A percentile compares a stretch with the other conserved stretches of the same genome.
Evolutionary conservation across 148 eudicot species (phyloP).

Genomic region (Silene conica): DNA sequence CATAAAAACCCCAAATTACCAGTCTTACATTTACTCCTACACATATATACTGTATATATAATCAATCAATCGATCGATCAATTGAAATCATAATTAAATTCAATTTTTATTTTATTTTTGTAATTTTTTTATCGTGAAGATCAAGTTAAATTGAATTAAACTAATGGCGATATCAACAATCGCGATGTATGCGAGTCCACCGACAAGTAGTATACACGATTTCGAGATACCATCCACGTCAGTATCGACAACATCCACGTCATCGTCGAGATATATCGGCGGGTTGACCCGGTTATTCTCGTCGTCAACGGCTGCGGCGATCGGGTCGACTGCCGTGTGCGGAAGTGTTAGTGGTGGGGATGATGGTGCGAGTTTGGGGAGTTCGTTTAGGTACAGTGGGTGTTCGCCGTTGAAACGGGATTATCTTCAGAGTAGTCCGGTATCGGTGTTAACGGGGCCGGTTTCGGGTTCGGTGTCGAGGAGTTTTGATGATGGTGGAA

Average conservation of each 20-base stretch:
- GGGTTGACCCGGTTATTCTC: constrained; percentile 58
- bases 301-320: constrained; percentile 16
- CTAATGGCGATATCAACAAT: constrained; percentile 85
- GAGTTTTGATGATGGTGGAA: constrained; percentile 35
- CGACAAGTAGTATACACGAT: constrained; percentile 54
- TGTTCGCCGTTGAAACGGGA: constrained; percentile 50
- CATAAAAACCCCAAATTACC: neutral
- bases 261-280: constrained; percentile 46
- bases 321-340: neutral
- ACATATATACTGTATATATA: too few relatives aligned
- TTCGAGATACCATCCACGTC: constrained; percentile 54
- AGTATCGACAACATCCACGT: constrained; percentile 40
- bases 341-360: neutral
- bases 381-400: constrained; percentile 48
- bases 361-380: constrained; percentile 16
- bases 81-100: neutral
- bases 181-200: constrained; percentile 72
- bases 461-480: constrained; percentile 26
- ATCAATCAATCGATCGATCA: neutral
- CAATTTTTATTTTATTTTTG: neutral
- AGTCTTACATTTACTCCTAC: neutral
- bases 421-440: constrained; percentile 45
- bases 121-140: neutral
- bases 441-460: constrained; percentile 69
- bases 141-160: neutral